Percentiles rank a stretch among this genome's conserved stretches.
Evolutionary conservation across 331 rosid species (phyloP).

Genomic region (Ulmus americana): DNA sequence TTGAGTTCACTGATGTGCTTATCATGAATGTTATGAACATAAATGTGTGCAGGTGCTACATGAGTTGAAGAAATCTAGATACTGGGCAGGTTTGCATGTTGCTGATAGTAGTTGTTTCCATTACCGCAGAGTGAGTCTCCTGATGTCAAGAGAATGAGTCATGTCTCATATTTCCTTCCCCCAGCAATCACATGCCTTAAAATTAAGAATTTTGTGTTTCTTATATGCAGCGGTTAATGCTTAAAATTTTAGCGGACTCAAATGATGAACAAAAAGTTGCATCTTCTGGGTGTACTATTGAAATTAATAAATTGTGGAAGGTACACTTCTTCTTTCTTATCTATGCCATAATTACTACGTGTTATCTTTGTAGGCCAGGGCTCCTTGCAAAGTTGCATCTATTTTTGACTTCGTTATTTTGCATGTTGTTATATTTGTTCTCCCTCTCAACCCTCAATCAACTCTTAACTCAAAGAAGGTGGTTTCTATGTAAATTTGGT

Average conservation of each 20-base stretch:
- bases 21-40: slow-evolving; percentile 10
- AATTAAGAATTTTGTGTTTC: not conserved
- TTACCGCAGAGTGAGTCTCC: slow-evolving; percentile 68
- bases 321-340: slow-evolving; percentile 25
- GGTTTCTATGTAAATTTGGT: not conserved
- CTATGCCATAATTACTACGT: not conserved
- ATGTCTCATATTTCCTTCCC: not conserved
- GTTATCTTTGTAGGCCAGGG: not conserved
- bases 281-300: slow-evolving; percentile 26
- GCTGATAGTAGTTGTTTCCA: slow-evolving; percentile 84
- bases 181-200: no score
- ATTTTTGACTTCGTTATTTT: not conserved
- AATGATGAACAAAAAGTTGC: slow-evolving; percentile 20
- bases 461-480: not conserved
- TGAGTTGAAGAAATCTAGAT: slow-evolving; percentile 59
- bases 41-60: slow-evolving; percentile 42
- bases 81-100: slow-evolving; percentile 71
- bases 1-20: slow-evolving; percentile 9
- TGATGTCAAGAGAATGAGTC: not conserved
- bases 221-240: slow-evolving; percentile 57
- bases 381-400: not conserved
- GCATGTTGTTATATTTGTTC: not conserved
- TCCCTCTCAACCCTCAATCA: not conserved
- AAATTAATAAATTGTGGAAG: slow-evolving; percentile 46
- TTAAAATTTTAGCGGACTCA: slow-evolving; percentile 38